Evolutionary conservation across 371 early-diverging fungal species (phyloP).

Genomic region (Cokeromyces recurvatus): DNA sequence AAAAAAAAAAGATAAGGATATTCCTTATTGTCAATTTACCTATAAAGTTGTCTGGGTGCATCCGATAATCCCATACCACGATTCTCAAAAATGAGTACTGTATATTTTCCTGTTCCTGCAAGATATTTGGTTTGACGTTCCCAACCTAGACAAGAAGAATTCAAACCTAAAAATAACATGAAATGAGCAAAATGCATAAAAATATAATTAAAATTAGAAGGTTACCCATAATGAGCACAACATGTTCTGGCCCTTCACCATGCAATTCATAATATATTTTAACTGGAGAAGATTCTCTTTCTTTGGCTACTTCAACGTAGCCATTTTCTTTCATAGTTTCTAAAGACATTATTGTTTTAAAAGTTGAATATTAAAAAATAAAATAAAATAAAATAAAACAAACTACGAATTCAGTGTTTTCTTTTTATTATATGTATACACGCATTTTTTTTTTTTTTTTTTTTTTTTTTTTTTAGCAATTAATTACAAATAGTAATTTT

Average conservation of each 20-base stretch:
- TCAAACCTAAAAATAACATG: conserved; percentile 21
- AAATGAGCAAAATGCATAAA: no score
- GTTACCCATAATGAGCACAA: conserved; percentile 59
- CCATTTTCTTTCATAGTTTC: conserved; percentile 12
- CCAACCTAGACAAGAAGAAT: conserved; percentile 43
- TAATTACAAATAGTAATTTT: no score
- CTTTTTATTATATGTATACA: no score
- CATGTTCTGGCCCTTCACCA: conserved; percentile 53
- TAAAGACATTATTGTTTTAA: no score
- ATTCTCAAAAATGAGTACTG: conserved; percentile 71
- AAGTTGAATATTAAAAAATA: no score
- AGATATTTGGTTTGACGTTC: conserved; percentile 51
- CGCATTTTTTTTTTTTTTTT: no score
- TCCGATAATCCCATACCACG: conserved; percentile 63
- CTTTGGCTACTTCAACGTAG: conserved; percentile 17
- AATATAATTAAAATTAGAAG: no score
- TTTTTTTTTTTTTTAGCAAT: no score
- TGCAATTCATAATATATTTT: conserved; percentile 63
- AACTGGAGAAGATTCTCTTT: conserved; percentile 9
- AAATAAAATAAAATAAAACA: no score
- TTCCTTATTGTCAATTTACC: no score
- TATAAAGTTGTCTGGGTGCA: conserved; percentile 47
- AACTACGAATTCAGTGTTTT: no score
- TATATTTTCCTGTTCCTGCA: conserved; percentile 49
- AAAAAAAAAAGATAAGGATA: no score